Conservation (phyloP, 371 early-diverging fungal species). For the Batkoa obscura region DNA sequence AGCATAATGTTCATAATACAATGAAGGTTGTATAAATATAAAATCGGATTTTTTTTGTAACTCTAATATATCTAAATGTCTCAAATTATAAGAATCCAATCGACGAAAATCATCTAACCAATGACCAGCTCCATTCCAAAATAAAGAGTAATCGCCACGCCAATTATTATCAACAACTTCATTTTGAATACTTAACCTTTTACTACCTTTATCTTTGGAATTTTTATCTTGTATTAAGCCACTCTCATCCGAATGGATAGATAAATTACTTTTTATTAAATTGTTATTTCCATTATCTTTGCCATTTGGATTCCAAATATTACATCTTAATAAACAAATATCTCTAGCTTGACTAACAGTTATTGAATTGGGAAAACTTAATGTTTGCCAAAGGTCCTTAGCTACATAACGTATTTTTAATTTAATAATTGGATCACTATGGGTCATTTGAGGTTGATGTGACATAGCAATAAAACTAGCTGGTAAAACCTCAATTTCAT, state of each 20-base stretch:
- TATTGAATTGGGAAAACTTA: neutral
- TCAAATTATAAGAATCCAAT: neutral
- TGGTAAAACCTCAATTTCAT: too few species aligned
- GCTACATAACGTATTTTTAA: constrained; percentile 2
- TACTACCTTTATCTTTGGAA: neutral
- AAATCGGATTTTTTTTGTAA: neutral
- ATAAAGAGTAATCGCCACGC: neutral
- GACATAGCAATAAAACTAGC: too few species aligned
- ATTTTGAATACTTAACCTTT: neutral
- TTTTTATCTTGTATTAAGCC: neutral
- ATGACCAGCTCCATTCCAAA: constrained; percentile 4
- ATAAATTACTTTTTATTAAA: neutral
- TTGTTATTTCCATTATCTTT: neutral
- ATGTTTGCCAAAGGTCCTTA: constrained; percentile 2
- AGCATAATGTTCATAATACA: constrained; percentile 3
- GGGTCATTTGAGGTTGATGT: neutral
- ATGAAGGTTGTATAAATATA: neutral
- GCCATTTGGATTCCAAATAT: neutral
- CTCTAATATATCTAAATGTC: neutral
- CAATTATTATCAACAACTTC: neutral
- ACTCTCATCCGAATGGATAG: neutral
- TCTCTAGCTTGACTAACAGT: constrained; percentile 3
- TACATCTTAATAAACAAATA: neutral
- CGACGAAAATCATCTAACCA: constrained; percentile 3
- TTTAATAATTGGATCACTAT: neutral